Evolutionary conservation across 495 filamentous ascomycete species (phyloP), one percentile per base, ranked within the genome.

Genomic region (Penicillium cosmopolitanum): DNA sequence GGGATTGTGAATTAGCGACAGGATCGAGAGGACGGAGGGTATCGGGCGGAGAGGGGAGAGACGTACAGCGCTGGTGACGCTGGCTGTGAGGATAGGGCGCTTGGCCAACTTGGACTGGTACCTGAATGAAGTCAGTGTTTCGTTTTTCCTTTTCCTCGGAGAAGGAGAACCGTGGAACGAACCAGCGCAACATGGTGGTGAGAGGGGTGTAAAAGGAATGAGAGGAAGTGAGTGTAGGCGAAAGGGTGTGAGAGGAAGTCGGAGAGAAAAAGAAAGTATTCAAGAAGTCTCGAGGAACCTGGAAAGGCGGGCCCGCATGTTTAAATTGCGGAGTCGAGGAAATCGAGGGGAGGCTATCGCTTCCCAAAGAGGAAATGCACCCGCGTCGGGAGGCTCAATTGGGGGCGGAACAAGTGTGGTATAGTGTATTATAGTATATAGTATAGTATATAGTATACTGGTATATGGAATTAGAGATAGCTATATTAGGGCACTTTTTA

Each of bases 21-120:
- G 12, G 16, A 21, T 46, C 23, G 23, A 23, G 2, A 23, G 23
- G 18, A 10, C 5, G 50, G 33, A 40, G 11, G 7, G 19, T 56
- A 50, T 23, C 2, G 13, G 50, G 18, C 16, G 61, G 15, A 25
- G 13, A 71, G 77, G 52, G 76, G 40, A 34, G 61, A 25, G 28
- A 12, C 81, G 52, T 77, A 88, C 84, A 31, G 89, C 87, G 33
- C 93, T 96, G 50, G 92, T 96, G 57, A 96, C 72, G 70, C 87
- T 89, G 76, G 96, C 90, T 9, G 93, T 97, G 65, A 97, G 85
- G 57, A 97, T 79, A 56, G 94, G 94, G 66, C 87, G 84, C 65
- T 85, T 84, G 56, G 89, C 89, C 60, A 97, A 84, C 70, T 86
- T 89, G 66, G 86, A 79, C 77, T 95, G 90, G 78, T 97, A 97